These are phyloP conservation scores for Lophiotrema nucula DNA, from an alignment of 495 filamentous ascomycete species.

Conservation along the genomic window DNA sequence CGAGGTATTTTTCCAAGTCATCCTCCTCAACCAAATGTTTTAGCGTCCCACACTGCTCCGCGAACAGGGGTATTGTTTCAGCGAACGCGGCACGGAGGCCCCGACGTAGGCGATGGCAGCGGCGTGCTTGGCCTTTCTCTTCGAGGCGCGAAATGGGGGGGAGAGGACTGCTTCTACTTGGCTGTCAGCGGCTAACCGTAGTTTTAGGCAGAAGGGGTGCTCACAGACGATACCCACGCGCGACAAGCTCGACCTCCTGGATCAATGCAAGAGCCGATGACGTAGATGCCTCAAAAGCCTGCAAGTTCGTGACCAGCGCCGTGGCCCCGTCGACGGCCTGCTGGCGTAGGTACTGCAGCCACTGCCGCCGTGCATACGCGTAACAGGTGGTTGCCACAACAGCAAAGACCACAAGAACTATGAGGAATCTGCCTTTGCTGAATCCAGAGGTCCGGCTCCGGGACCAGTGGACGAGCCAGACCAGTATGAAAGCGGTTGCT, in stretches of 20 bases:
- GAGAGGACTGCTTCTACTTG: slow-evolving; percentile 63
- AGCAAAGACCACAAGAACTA: slow-evolving; percentile 58
- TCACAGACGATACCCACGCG: slow-evolving; percentile 88
- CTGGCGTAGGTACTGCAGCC: slow-evolving; percentile 77
- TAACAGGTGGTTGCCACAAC: slow-evolving; percentile 60
- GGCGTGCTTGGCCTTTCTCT: slow-evolving; percentile 66
- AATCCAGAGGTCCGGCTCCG: slow-evolving; percentile 47
- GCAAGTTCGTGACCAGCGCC: slow-evolving; percentile 69
- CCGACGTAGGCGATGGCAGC: slow-evolving; percentile 75
- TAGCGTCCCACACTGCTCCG: slow-evolving; percentile 63
- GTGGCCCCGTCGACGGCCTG: slow-evolving; percentile 74
- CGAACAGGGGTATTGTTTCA: slow-evolving; percentile 66
- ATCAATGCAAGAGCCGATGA: slow-evolving; percentile 81
- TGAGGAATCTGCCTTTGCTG: slow-evolving; percentile 55
- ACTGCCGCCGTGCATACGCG: slow-evolving; percentile 74
- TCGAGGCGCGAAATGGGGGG: slow-evolving; percentile 83
- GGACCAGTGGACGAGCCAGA: slow-evolving; percentile 71
- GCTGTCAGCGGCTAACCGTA: slow-evolving; percentile 12
- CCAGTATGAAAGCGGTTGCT: slow-evolving; percentile 63
- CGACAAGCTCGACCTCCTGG: slow-evolving; percentile 95
- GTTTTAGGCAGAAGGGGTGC: slow-evolving; percentile 32
- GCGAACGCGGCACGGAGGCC: slow-evolving; percentile 66
- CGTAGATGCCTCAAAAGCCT: slow-evolving; percentile 78
- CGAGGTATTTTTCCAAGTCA: slow-evolving; percentile 84
- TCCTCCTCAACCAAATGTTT: slow-evolving; percentile 70